Evolutionary conservation across 2,329 filamentous ascomycete species (phyloP).

Genomic region (Intubia oerlemansii): DNA sequence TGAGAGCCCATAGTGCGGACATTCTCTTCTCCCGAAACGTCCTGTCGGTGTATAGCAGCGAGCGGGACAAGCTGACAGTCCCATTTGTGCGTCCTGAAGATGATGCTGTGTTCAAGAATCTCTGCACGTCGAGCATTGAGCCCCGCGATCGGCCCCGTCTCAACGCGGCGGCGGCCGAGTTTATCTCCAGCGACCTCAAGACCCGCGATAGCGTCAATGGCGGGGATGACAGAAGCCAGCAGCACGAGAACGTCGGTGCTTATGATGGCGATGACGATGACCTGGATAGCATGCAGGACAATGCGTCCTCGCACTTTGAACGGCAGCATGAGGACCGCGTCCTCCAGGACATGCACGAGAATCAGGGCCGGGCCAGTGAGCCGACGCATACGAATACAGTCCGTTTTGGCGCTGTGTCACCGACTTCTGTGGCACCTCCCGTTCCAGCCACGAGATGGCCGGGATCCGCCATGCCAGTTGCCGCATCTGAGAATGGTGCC

Average conservation of each 20-base stretch:
- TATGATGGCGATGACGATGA: constrained; percentile 3
- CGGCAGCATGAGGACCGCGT: too few species aligned
- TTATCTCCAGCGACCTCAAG: constrained; percentile 15
- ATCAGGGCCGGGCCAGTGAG: too few species aligned
- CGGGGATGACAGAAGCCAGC: constrained; percentile 2
- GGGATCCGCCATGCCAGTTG: constrained; percentile 12
- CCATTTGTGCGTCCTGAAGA: constrained; percentile 87
- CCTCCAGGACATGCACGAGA: too few species aligned
- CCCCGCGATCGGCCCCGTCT: constrained; percentile 33
- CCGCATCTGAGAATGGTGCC: constrained; percentile 21
- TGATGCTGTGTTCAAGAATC: constrained; percentile 55
- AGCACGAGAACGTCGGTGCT: constrained; percentile 1
- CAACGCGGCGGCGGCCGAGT: constrained; percentile 28
- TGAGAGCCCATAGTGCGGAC: constrained; percentile 74
- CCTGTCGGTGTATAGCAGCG: constrained; percentile 69
- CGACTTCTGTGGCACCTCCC: constrained; percentile 15
- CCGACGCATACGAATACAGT: too few species aligned
- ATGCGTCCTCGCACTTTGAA: background rate
- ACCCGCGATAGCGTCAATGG: constrained; percentile 6
- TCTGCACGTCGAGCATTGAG: constrained; percentile 41
- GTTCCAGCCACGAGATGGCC: constrained; percentile 14
- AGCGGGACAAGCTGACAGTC: constrained; percentile 69
- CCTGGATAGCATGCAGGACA: background rate
- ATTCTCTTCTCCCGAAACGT: constrained; percentile 82
- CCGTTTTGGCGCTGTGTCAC: constrained; percentile 15